Conservation (phyloP, 305 asterid genomes). For the Ajuga reptans region DNA sequence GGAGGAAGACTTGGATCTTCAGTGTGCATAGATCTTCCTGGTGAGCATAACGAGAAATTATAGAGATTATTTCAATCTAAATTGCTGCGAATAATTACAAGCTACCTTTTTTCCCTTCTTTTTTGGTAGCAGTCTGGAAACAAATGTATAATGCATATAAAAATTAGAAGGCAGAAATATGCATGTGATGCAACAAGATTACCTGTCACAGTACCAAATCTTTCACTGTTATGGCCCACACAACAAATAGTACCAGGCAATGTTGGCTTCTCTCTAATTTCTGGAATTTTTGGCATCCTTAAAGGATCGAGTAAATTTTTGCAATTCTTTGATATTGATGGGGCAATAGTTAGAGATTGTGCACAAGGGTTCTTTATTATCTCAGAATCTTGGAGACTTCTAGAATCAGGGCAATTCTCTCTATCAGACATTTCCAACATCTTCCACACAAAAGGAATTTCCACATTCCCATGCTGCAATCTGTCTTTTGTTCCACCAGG, state of each 20-base stretch:
- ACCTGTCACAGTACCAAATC: constrained; percentile 33
- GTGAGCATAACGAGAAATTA: constrained; percentile 26
- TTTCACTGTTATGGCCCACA: constrained; percentile 23
- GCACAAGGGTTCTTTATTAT: constrained; percentile 21
- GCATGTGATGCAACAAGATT: constrained; percentile 15
- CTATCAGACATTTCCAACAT: constrained; percentile 24
- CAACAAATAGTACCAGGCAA: constrained; percentile 27
- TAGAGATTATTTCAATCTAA: constrained; percentile 23
- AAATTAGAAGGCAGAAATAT: constrained; percentile 2
- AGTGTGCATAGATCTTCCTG: constrained; percentile 28
- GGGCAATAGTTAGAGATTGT: constrained; percentile 16
- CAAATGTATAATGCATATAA: constrained; percentile 1
- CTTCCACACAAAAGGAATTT: constrained; percentile 24
- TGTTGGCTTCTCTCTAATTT: constrained; percentile 20
- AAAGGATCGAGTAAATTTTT: constrained; percentile 15
- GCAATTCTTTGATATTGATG: constrained; percentile 16
- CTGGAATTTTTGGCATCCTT: constrained; percentile 22
- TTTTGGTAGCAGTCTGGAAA: constrained; percentile 3
- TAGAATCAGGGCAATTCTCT: constrained; percentile 22
- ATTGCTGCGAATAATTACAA: neutral
- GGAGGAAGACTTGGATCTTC: constrained; percentile 29
- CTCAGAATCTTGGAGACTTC: constrained; percentile 25
- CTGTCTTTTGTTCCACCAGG: constrained; percentile 13
- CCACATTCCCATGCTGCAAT: constrained; percentile 29
- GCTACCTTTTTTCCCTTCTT: neutral